phyloP scores from a whole-genome alignment of 768 basidiomycete species.

The Cytidiella melzeri region DNA sequence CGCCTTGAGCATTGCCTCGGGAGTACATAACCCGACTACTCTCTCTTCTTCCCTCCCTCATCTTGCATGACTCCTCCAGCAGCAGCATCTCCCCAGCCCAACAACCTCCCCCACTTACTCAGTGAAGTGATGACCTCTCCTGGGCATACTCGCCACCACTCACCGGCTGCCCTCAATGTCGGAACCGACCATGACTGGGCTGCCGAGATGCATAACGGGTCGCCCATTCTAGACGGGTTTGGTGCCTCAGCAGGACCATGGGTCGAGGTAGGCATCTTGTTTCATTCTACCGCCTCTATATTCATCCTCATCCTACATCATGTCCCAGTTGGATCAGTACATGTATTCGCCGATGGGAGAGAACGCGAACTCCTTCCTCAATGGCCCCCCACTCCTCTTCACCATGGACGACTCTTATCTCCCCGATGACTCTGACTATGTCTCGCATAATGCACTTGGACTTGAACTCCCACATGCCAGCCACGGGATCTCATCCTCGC shows the following conservation, averaged over 20 bases:
- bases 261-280: no score
- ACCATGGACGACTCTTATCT: neutral
- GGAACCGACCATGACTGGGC: neutral
- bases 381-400: neutral
- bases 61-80: neutral
- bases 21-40: neutral
- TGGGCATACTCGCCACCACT: neutral
- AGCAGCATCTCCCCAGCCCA: no score
- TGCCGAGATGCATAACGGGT: neutral
- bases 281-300: no score
- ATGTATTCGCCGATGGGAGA: neutral
- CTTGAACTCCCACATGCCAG: neutral
- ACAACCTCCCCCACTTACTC: no score
- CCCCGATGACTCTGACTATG: neutral
- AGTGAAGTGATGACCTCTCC: neutral
- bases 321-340: neutral
- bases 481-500: neutral
- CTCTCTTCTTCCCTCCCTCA: neutral
- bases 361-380: neutral
- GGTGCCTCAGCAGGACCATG: neutral
- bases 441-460: conserved; percentile 1
- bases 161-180: neutral
- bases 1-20: conserved; percentile 3
- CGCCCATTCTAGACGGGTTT: neutral
- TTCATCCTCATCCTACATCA: no score